Evolutionary conservation across 2,329 filamentous ascomycete genomes (phyloP), one percentile per base, ranked within the genome.

Genomic region (Xylaria sp.): DNA sequence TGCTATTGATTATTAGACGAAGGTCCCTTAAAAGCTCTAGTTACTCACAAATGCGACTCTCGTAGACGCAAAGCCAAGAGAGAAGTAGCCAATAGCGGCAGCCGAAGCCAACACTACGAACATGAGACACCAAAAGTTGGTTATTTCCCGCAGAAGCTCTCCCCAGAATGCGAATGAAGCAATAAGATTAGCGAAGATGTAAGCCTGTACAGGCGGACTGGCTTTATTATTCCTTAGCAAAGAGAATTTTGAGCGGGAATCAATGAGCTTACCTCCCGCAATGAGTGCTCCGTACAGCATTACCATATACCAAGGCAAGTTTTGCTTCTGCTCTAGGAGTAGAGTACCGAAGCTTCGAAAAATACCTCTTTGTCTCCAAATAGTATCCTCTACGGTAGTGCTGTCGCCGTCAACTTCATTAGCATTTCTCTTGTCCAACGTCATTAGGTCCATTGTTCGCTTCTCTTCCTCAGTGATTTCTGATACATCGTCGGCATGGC

Each of bases 71-170:
- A 75, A 79, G 0, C 81, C 82, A 5, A 87, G 77, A 11, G 81
- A 73, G 65, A 87, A 87, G 75, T 91, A 90, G 10, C 83, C 80
- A 1, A 85, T 7, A 0, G 85, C 86, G 15, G 85, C 79, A 13
- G 79, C 84, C 1, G 83, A 78, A 1, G 89, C 88, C 17, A 90
- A 77, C 0, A 86, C 77, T 15, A 87, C 82, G 78, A 89, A 91
- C 87, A 91, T 91, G 50, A 89, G 81, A 0, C 87, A 83, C 87
- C 87, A 91, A 75, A 90, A 90, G 59, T 85, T 81, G 36, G 83
- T 75, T 5, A 76, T 57, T 2, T 63, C 42, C 15, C 69, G 61
- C 11, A 77, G 58, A 4, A 71, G 50, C 5, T 74, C 70, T 31
- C 74, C 74, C 68, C 69, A 72, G 9, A 72, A 69, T 2, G 70